Conservation (phyloP, 1,139 yeast genomes). For the Suhomyces coccinellae region DNA sequence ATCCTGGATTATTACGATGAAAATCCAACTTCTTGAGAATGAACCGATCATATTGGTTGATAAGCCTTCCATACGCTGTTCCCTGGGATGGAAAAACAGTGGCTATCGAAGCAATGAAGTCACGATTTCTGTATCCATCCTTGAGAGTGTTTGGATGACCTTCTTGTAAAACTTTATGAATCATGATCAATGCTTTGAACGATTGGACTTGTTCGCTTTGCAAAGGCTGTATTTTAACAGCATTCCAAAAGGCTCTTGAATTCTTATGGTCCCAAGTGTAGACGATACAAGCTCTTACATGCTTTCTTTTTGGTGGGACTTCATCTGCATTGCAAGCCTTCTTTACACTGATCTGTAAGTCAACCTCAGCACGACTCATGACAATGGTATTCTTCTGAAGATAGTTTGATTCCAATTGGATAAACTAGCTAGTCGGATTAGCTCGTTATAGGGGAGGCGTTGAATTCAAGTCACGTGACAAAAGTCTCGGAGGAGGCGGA, state of each 20-base stretch:
- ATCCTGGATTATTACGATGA: constrained; percentile 83
- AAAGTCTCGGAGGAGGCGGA: constrained; percentile 5
- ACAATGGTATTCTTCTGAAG: not conserved
- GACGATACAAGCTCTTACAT: constrained; percentile 90
- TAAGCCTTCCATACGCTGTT: constrained; percentile 67
- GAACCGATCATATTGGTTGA: constrained; percentile 73
- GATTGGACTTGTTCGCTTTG: constrained; percentile 80
- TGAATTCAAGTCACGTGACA: constrained; percentile 4
- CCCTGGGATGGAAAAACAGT: constrained; percentile 44
- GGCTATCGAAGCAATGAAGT: constrained; percentile 43
- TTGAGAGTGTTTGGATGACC: constrained; percentile 86
- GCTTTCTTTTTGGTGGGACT: constrained; percentile 92
- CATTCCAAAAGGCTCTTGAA: constrained; percentile 84
- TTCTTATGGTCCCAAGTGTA: constrained; percentile 96
- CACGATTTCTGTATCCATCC: constrained; percentile 75
- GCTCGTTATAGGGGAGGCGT: not conserved
- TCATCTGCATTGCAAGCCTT: constrained; percentile 89
- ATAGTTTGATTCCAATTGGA: not conserved
- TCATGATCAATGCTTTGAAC: constrained; percentile 83
- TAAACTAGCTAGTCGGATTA: not conserved
- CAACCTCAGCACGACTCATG: constrained; percentile 58
- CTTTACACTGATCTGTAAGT: constrained; percentile 66
- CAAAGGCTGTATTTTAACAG: constrained; percentile 76
- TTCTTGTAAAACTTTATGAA: constrained; percentile 94
- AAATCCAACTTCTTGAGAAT: constrained; percentile 74